Base-by-base conservation (phyloP, 2,329 filamentous ascomycete genomes). In the Hymenoscyphus scutula region DNA sequence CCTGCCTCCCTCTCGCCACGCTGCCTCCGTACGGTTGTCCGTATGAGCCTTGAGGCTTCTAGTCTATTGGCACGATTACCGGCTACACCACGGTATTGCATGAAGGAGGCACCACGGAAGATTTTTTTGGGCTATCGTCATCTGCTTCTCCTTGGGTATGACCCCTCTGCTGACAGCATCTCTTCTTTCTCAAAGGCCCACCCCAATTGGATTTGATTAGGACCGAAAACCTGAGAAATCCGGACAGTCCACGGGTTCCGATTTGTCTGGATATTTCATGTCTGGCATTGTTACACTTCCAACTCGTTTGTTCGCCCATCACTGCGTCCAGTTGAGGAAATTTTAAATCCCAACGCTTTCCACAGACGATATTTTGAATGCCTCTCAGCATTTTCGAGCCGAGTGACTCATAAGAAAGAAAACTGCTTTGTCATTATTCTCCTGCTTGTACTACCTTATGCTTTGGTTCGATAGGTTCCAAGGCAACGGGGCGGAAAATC, bases 21-120 rank as follows among this genome's bases (percentile, higher is more conserved):
- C 34, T 15, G 5, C 13, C 13, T 23, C 10, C 27, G 27, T 29
- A 29, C 27, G 27, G 27, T 3, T 29, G 27, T 29, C 19, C 45
- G n/a, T 23, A 51, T 19, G 45, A 51, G 10, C n/a, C 38, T 19
- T 4, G 17, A 45, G 3, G 38, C 13, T n/a, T 23, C 38, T 3
- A n/a, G n/a, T 51, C 45, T 51, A 51, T 51, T 51, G 45, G 45
- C 23, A 51, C 45, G 19, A 51, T 51, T 25, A 25, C 45, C 45
- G 7, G n/a, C 41, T 45, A n/a, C 5, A 45, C 41, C 45, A 51
- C 19, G 19, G 45, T 13, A 51, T 51, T 23, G 19, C 45, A 51
- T 51, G 3, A 51, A 51, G 45, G 10, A 7, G n/a, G 19, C 41
- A 10, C 3, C 41, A 8, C 23, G 7, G n/a, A 48, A 23, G 41